phyloP scores from a whole-genome alignment of 2,329 filamentous ascomycete genomes.

The Colletotrichum euphorbiae region DNA sequence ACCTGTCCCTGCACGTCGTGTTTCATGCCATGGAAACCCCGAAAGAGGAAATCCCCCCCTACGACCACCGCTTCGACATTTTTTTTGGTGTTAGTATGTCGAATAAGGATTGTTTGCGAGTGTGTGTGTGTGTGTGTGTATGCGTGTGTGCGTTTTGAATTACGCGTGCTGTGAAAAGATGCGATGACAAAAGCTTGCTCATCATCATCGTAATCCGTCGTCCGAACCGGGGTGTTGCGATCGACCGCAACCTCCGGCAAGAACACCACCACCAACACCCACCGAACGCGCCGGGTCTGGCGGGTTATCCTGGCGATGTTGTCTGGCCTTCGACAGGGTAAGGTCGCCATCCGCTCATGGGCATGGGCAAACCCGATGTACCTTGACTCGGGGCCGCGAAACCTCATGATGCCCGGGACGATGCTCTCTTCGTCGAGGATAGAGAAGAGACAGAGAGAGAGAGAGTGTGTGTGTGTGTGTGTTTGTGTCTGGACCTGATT shows the following conservation, averaged over 20 bases:
- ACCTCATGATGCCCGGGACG: no score
- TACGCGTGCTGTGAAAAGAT: not conserved
- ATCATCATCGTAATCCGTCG: not conserved
- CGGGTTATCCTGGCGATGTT: not conserved
- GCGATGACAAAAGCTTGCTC: conserved; percentile 16
- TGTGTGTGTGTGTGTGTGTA: no score
- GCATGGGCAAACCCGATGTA: not conserved
- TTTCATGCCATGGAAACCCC: conserved; percentile 28
- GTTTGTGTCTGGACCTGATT: not conserved
- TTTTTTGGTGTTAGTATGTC: not conserved
- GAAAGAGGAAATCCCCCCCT: conserved; percentile 9
- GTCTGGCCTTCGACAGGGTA: not conserved
- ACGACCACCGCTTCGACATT: conserved; percentile 5
- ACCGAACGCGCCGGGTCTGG: not conserved
- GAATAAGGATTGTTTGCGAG: not conserved
- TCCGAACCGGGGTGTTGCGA: not conserved
- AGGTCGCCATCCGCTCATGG: not conserved
- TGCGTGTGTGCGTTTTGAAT: no score
- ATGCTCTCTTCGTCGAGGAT: not conserved
- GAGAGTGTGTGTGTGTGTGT: no score
- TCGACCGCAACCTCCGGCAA: not conserved
- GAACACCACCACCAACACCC: no score
- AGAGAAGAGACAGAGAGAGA: not conserved
- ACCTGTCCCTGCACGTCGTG: conserved; percentile 22
- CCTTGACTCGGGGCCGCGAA: not conserved